phyloP scores from a whole-genome alignment of 2,329 filamentous ascomycete genomes.

The Zymoseptoria pseudotritici region DNA sequence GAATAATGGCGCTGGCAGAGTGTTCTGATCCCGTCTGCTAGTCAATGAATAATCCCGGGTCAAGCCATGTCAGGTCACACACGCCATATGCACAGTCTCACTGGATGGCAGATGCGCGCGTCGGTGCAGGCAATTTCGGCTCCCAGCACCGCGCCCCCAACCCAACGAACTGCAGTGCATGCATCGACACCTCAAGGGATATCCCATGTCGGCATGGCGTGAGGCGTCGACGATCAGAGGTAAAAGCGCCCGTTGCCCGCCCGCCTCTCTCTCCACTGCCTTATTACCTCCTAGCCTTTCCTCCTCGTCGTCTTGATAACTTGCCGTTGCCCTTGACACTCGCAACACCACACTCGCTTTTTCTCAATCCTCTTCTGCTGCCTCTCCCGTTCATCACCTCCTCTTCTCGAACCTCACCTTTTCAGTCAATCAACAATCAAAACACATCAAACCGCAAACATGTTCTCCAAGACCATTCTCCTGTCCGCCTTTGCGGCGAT shows the following conservation, averaged over 20 bases:
- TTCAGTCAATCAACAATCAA: neutral
- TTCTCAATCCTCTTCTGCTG: neutral
- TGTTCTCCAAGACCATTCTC: slow-evolving; percentile 47
- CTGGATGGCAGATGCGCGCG: neutral
- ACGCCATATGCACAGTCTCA: neutral
- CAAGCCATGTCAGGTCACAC: neutral
- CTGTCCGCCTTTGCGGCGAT: slow-evolving; percentile 39
- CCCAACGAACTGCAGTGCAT: neutral
- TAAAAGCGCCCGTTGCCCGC: neutral
- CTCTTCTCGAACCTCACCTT: neutral
- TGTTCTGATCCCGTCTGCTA: no score
- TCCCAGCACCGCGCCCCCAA: slow-evolving; percentile 1
- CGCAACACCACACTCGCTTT: neutral
- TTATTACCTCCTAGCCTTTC: neutral
- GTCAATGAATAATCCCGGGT: neutral
- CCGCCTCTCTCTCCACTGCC: neutral
- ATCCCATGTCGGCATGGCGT: neutral
- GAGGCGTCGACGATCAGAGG: neutral
- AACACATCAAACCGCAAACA: slow-evolving; percentile 25
- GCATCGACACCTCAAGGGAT: neutral
- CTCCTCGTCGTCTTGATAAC: neutral
- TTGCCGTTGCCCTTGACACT: neutral
- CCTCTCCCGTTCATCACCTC: neutral
- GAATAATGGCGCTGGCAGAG: no score
- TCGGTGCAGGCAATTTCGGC: slow-evolving; percentile 6